Base-by-base conservation (phyloP, 495 filamentous ascomycete species). In the Neurospora sp. region DNA sequence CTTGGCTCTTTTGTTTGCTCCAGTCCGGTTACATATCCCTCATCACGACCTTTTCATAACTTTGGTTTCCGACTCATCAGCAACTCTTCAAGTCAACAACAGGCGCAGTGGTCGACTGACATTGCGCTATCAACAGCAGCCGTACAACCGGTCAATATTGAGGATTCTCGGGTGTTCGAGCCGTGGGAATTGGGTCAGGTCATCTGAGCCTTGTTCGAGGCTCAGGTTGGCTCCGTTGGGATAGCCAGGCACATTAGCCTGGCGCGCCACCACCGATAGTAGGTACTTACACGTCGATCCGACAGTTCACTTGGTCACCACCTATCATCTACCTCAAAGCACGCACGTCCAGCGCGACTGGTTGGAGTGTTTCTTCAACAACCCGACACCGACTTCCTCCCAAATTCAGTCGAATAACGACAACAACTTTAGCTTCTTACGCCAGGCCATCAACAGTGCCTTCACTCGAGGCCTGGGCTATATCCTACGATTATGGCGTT, bases 401-500 rank as follows among this genome's bases (percentile, higher is more conserved):
- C 53, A 14, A 65, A 35, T 18, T 14, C 27, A 65, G 42, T 71
- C 42, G 9, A 71, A 61, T 6, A 65, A 35, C 53, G 53, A 65
- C 53, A 38, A 70, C 69, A 18, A 14, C 70, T 71, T 45, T 40
- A 70, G 14, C 53, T 9, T 18, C 14, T 35, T 27, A 72, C 39
- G 61, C 40, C 9, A 69, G 9, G 45, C 40, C 71, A 41, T 70
- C 41, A 59, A 39, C 71, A 39, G 38, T 9, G 61, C 61, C 53
- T 70, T 35, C 65, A 48, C 22, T 71, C 44, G 73, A 69, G 22
- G 40, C 59, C 72, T 73, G 71, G 53, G 42, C 72, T 40, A 39
- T 75, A 71, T 65, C 53, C 40, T 71, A 74, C 78, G 71, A 81
- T 77, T 76, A 85, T 85, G 83, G 80, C 76, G 75, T 76, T 76